Conservation (phyloP, 257 asterid species). For the Parsonsia alboflavescens region DNA sequence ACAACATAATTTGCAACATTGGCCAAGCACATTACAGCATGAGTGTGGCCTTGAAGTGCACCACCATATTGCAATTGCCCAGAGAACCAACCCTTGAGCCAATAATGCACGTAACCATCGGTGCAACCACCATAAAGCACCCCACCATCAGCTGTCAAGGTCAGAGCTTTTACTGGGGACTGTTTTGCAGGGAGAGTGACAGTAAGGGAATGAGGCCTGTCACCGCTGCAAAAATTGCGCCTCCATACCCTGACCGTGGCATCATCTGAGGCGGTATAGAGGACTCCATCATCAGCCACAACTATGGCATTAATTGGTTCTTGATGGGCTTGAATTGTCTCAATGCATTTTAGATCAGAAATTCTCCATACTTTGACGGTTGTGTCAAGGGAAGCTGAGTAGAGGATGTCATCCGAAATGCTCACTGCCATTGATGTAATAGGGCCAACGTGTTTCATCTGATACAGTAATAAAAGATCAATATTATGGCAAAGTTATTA, state of each 20-base stretch:
- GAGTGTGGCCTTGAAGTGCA: conserved; percentile 84
- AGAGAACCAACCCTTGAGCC: conserved; percentile 86
- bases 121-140: conserved; percentile 87
- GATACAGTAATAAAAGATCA: conserved; percentile 13
- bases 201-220: conserved; percentile 77
- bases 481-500: conserved; percentile 7
- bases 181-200: conserved; percentile 71
- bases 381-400: conserved; percentile 74
- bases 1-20: conserved; percentile 44
- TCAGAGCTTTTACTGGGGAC: conserved; percentile 81
- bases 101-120: conserved; percentile 85
- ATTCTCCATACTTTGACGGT: conserved; percentile 85
- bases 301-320: conserved; percentile 76
- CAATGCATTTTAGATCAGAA: conserved; percentile 83
- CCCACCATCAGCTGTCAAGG: conserved; percentile 51
- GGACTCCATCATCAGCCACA: conserved; percentile 78
- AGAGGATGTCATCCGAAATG: conserved; percentile 67
- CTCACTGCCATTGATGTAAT: conserved; percentile 75
- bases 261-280: conserved; percentile 90
- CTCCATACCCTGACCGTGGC: conserved; percentile 90
- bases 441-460: conserved; percentile 77
- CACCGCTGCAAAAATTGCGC: conserved; percentile 72
- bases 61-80: conserved; percentile 91
- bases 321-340: conserved; percentile 86
- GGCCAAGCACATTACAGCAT: conserved; percentile 76